These are phyloP conservation scores for Rhizoclosmatium sp. DNA, from an alignment of 192 early-diverging fungal species.

Conservation along the genomic window DNA sequence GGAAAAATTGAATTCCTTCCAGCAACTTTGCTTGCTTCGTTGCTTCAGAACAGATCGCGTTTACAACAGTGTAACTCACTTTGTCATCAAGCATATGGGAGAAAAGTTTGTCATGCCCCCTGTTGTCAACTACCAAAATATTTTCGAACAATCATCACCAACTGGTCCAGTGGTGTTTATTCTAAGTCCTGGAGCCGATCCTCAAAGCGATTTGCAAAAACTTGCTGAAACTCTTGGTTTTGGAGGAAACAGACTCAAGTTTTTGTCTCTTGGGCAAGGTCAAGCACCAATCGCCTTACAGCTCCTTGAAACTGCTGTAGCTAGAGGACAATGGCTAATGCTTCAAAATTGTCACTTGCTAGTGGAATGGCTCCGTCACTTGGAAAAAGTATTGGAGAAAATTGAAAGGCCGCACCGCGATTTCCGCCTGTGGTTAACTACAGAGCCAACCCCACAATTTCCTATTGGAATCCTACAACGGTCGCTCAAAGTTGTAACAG, in stretches of 20 bases:
- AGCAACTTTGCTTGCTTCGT: conserved; percentile 64
- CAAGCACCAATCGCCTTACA: conserved; percentile 69
- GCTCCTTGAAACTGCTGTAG: conserved; percentile 67
- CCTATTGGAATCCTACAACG: conserved; percentile 70
- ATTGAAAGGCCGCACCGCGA: conserved; percentile 70
- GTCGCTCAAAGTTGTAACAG: conserved; percentile 70
- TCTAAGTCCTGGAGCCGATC: conserved; percentile 68
- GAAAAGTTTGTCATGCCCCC: conserved; percentile 75
- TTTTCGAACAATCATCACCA: conserved; percentile 69
- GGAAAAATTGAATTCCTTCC: conserved; percentile 58
- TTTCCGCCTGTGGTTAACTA: conserved; percentile 69
- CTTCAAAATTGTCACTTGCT: conserved; percentile 69
- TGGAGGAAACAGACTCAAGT: conserved; percentile 66
- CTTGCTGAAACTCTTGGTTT: conserved; percentile 66
- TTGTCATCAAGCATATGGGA: conserved; percentile 67
- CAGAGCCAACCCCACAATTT: conserved; percentile 64
- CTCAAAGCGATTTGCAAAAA: conserved; percentile 70
- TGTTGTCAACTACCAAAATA: conserved; percentile 70
- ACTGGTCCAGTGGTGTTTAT: conserved; percentile 69
- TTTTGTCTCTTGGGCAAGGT: conserved; percentile 69
- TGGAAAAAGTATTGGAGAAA: conserved; percentile 70
- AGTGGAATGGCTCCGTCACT: conserved; percentile 60
- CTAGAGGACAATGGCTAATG: conserved; percentile 71
- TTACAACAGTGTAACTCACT: conserved; percentile 68
- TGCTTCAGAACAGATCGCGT: conserved; percentile 68